These are phyloP conservation scores for Colletotrichum tanaceti DNA, from an alignment of 2,329 filamentous ascomycete species.

Conservation along the genomic window DNA sequence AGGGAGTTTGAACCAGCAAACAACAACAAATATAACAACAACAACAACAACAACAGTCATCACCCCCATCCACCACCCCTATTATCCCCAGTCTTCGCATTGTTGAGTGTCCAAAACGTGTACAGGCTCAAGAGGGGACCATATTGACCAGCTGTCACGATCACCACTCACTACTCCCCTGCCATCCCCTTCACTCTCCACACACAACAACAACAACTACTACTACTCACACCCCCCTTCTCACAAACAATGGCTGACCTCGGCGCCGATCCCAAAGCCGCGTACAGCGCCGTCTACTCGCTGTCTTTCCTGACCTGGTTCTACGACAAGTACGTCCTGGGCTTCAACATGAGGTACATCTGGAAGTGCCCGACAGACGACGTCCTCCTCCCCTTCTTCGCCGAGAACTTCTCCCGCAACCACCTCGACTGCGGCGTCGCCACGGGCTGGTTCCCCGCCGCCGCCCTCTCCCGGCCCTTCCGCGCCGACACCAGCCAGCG, in stretches of 20 bases:
- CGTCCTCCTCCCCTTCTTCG: slow-evolving; percentile 51
- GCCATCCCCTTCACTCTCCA: too few relatives aligned
- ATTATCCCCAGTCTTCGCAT: too few relatives aligned
- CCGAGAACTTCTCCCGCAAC: slow-evolving; percentile 48
- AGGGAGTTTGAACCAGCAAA: background rate
- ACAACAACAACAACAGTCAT: background rate
- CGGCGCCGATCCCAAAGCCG: slow-evolving; percentile 9
- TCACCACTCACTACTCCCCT: too few relatives aligned
- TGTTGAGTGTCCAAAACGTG: too few relatives aligned
- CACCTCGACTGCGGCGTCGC: slow-evolving; percentile 57
- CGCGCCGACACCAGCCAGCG: slow-evolving; percentile 42
- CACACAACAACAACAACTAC: too few relatives aligned
- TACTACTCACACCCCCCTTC: too few relatives aligned
- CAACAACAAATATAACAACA: too few relatives aligned
- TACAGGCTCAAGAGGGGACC: too few relatives aligned
- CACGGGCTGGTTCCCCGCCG: slow-evolving; percentile 53
- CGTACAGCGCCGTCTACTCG: slow-evolving; percentile 28
- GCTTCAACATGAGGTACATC: slow-evolving; percentile 50
- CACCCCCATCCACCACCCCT: background rate
- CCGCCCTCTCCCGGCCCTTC: slow-evolving; percentile 43
- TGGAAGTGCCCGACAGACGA: slow-evolving; percentile 51
- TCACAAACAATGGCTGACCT: slow-evolving; percentile 25
- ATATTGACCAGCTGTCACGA: too few relatives aligned
- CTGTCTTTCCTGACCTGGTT: slow-evolving; percentile 40
- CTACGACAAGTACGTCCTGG: slow-evolving; percentile 51